Evolutionary conservation across 2,329 filamentous ascomycete genomes (phyloP).

Genomic region (Lachnellula subtilissima): DNA sequence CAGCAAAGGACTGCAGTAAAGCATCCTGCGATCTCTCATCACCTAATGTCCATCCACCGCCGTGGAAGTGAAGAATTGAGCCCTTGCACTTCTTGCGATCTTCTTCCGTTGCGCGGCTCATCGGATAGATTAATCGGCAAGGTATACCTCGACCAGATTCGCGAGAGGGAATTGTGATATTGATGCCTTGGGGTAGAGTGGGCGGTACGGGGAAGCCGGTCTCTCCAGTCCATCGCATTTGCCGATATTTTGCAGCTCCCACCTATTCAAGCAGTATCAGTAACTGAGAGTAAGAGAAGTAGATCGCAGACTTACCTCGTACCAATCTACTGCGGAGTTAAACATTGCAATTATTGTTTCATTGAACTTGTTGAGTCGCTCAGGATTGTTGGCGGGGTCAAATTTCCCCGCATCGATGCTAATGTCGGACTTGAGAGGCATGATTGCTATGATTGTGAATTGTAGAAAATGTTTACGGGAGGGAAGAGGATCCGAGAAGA

Average conservation of each 20-base stretch:
- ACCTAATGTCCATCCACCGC: conserved; percentile 40
- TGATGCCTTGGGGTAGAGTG: conserved; percentile 41
- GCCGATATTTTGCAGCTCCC: conserved; percentile 48
- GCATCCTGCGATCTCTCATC: conserved; percentile 39
- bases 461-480: not conserved
- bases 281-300: not conserved
- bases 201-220: conserved; percentile 44
- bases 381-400: conserved; percentile 34
- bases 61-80: conserved; percentile 53
- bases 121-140: conserved; percentile 35
- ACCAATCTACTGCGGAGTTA: conserved; percentile 44
- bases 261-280: conserved; percentile 33
- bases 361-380: conserved; percentile 42
- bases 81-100: conserved; percentile 44
- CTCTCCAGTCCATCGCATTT: conserved; percentile 49
- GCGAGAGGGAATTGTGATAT: conserved; percentile 47
- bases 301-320: conserved; percentile 36
- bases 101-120: conserved; percentile 34
- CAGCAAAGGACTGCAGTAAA: conserved; percentile 45
- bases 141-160: conserved; percentile 47
- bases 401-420: conserved; percentile 40
- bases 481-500: not conserved
- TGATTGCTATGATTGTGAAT: conserved; percentile 12
- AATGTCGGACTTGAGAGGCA: conserved; percentile 37
- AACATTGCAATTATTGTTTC: conserved; percentile 25